These are phyloP conservation scores for Pythium vanterpoolii DNA, from an alignment of 352 stramenopile species.

Conservation along the genomic window DNA sequence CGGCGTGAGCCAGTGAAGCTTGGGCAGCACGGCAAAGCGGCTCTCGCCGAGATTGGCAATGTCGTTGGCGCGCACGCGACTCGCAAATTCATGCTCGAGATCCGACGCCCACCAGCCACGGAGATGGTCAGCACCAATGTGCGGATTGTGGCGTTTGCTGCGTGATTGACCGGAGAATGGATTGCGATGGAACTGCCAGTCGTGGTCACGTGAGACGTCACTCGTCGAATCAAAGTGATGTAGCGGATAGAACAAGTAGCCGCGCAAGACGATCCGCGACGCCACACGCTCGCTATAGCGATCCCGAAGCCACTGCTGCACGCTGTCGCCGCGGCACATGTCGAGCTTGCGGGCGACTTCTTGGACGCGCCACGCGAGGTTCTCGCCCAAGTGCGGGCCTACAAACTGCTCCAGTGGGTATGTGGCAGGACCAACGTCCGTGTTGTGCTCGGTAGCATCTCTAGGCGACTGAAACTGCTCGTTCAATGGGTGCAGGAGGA, in stretches of 20 bases:
- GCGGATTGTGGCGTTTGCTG: slow-evolving; percentile 18
- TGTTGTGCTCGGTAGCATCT: not conserved
- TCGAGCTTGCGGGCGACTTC: slow-evolving; percentile 66
- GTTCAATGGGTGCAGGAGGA: slow-evolving; percentile 48
- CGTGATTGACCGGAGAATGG: slow-evolving; percentile 1
- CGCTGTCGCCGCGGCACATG: slow-evolving; percentile 49
- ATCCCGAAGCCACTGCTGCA: slow-evolving; percentile 44
- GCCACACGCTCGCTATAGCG: slow-evolving; percentile 51
- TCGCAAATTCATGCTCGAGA: slow-evolving; percentile 36
- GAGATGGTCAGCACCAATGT: slow-evolving; percentile 45
- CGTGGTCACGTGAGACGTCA: slow-evolving; percentile 36
- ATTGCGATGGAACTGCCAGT: slow-evolving; percentile 47
- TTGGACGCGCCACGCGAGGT: slow-evolving; percentile 64
- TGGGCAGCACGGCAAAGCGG: slow-evolving; percentile 61
- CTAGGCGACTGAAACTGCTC: not conserved
- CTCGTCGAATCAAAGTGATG: slow-evolving; percentile 40
- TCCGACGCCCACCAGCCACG: slow-evolving; percentile 67
- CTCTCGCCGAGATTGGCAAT: slow-evolving; percentile 26
- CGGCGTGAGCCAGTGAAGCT: slow-evolving; percentile 64
- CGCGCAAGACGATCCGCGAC: slow-evolving; percentile 56
- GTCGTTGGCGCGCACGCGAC: slow-evolving; percentile 37
- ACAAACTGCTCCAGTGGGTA: slow-evolving; percentile 66
- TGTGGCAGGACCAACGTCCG: not conserved
- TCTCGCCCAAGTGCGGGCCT: slow-evolving; percentile 67
- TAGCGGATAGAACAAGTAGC: slow-evolving; percentile 70